Conservation (phyloP, 768 basidiomycete genomes). For the Paxillus ammoniavirescens region DNA sequence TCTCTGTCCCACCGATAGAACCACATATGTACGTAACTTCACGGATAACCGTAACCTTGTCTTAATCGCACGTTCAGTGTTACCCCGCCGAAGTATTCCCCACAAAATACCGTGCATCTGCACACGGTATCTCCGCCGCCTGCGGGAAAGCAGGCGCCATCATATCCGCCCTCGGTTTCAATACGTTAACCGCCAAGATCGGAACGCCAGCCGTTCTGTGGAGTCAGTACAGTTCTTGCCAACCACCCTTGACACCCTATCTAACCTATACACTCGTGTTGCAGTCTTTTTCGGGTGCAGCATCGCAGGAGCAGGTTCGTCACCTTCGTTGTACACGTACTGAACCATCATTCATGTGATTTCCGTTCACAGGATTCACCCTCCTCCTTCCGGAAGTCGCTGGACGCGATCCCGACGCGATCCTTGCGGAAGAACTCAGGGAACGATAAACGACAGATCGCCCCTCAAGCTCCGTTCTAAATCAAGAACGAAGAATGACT, state of each 20-base stretch:
- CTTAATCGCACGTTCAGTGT: constrained; percentile 36
- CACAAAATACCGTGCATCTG: constrained; percentile 68
- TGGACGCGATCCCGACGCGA: constrained; percentile 48
- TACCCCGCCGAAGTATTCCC: constrained; percentile 82
- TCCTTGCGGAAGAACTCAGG: constrained; percentile 40
- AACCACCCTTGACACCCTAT: background rate
- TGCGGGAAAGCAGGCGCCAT: constrained; percentile 76
- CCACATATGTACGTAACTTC: constrained; percentile 47
- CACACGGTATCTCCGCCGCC: constrained; percentile 76
- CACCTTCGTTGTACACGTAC: background rate
- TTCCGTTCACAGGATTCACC: constrained; percentile 30
- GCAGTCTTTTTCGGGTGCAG: constrained; percentile 68
- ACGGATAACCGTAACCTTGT: background rate
- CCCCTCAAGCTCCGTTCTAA: too few species aligned
- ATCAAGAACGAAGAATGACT: too few species aligned
- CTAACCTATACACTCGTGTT: background rate
- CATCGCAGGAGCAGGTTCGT: constrained; percentile 50
- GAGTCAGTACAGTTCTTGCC: constrained; percentile 47
- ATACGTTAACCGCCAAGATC: constrained; percentile 54
- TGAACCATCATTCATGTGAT: too few species aligned
- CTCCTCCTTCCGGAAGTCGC: constrained; percentile 52
- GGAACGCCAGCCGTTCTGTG: constrained; percentile 68
- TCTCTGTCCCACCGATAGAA: constrained; percentile 30
- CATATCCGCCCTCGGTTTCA: constrained; percentile 73
- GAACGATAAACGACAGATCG: constrained; percentile 5